Conservation (phyloP, 495 filamentous ascomycete species). For the Saxophila tyrrhenica region DNA sequence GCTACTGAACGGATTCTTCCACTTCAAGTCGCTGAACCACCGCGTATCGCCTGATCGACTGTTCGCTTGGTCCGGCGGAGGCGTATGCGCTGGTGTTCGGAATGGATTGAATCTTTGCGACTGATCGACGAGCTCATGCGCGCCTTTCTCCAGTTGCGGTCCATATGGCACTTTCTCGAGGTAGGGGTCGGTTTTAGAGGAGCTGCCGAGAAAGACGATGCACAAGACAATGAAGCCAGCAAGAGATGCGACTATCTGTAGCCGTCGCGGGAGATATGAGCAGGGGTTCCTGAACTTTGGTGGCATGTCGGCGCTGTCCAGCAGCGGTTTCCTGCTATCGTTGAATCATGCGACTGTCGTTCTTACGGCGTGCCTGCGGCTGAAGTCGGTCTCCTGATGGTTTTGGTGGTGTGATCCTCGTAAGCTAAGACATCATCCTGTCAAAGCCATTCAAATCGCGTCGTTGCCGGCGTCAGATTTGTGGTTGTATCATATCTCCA, state of each 20-base stretch:
- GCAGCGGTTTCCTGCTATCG: not conserved
- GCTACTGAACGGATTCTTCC: constrained; percentile 82
- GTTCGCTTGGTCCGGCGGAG: constrained; percentile 55
- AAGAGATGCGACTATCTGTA: constrained; percentile 19
- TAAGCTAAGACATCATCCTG: no score
- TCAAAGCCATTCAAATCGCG: no score
- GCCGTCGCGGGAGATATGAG: constrained; percentile 15
- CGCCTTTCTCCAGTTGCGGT: constrained; percentile 6
- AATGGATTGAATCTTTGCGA: constrained; percentile 37
- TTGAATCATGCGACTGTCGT: not conserved
- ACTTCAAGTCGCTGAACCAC: constrained; percentile 84
- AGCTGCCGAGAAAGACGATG: constrained; percentile 17
- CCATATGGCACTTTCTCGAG: constrained; percentile 12
- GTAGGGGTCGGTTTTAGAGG: constrained; percentile 2
- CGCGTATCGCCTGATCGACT: constrained; percentile 64
- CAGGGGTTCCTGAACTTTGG: constrained; percentile 11
- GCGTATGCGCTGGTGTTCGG: constrained; percentile 58
- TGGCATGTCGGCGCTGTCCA: constrained; percentile 6
- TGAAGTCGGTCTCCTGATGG: no score
- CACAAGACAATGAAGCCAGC: constrained; percentile 14
- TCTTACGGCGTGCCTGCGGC: no score
- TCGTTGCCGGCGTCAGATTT: no score
- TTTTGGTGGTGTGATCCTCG: no score
- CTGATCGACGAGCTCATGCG: constrained; percentile 12
- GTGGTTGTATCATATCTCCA: no score